These are phyloP conservation scores for Rhizomucor miehei DNA, from an alignment of 371 early-diverging fungal genomes.

Conservation along the genomic window DNA sequence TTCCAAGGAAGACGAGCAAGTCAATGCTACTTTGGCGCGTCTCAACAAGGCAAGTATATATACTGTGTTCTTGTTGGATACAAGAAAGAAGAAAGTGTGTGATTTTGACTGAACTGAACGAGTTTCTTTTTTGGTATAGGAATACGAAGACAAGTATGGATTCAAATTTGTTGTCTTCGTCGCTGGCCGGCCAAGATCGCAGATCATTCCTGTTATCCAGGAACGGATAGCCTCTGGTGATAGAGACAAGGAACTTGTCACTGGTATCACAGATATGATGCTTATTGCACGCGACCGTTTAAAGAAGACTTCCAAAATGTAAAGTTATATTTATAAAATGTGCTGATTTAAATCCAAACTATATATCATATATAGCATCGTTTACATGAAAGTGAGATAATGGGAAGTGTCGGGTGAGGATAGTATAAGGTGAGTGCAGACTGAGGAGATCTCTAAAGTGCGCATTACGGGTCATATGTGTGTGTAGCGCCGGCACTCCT, in stretches of 20 bases:
- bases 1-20: constrained; percentile 33
- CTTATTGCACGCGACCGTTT: constrained; percentile 76
- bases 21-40: constrained; percentile 38
- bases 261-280: constrained; percentile 72
- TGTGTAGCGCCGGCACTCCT: too few species aligned
- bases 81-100: constrained; percentile 33
- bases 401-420: too few species aligned
- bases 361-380: not conserved
- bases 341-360: not conserved
- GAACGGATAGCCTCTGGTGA: constrained; percentile 55
- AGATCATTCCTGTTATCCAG: constrained; percentile 72
- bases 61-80: too few species aligned
- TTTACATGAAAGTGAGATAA: too few species aligned
- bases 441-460: too few species aligned
- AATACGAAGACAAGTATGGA: constrained; percentile 81
- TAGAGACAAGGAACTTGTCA: constrained; percentile 55
- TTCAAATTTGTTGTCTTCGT: constrained; percentile 93
- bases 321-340: too few species aligned
- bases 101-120: not conserved
- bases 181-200: constrained; percentile 68
- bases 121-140: constrained; percentile 15
- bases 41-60: constrained; percentile 65
- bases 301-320: constrained; percentile 41
- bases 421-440: too few species aligned
- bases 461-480: too few species aligned